phyloP scores from a whole-genome alignment of 805 yeast species.

The Candida loeiensis region DNA sequence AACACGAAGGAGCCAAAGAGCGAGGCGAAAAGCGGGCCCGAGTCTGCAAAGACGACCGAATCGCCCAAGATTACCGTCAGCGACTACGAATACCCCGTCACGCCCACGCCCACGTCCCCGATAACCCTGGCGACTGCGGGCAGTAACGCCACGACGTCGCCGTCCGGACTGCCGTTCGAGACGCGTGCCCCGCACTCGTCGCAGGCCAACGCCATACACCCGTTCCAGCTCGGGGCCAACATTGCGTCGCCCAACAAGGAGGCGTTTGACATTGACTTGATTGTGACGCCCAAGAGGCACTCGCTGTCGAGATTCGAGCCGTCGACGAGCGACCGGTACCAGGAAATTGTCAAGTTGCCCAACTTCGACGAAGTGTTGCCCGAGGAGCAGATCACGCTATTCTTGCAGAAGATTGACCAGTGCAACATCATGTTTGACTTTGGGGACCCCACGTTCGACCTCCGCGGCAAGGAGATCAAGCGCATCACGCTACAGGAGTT shows the following conservation, averaged over 20 bases:
- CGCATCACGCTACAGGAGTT: conserved; percentile 83
- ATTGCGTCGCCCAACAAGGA: conserved; percentile 60
- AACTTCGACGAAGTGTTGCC: conserved; percentile 81
- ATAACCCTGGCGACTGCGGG: conserved; percentile 13
- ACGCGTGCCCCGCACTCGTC: conserved; percentile 14
- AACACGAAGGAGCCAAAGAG: conserved; percentile 5
- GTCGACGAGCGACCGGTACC: conserved; percentile 38
- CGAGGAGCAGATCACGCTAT: conserved; percentile 73
- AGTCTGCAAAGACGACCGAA: conserved; percentile 9
- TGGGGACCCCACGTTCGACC: conserved; percentile 86
- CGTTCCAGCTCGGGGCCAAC: conserved; percentile 53
- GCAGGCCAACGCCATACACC: conserved; percentile 24
- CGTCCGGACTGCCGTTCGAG: conserved; percentile 10
- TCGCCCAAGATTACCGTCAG: conserved; percentile 22
- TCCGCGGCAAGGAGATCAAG: conserved; percentile 90
- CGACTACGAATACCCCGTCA: conserved; percentile 14
- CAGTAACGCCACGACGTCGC: conserved; percentile 3
- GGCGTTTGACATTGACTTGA: conserved; percentile 71
- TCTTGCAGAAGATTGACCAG: conserved; percentile 86
- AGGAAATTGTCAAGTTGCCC: conserved; percentile 69
- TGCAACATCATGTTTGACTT: conserved; percentile 94
- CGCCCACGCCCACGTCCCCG: conserved; percentile 25
- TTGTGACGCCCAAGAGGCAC: conserved; percentile 80
- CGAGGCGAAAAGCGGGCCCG: neutral
- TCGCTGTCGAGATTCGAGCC: conserved; percentile 90